phyloP scores from a whole-genome alignment of 2,329 filamentous ascomycete genomes.

The Cordyceps cicadae region DNA sequence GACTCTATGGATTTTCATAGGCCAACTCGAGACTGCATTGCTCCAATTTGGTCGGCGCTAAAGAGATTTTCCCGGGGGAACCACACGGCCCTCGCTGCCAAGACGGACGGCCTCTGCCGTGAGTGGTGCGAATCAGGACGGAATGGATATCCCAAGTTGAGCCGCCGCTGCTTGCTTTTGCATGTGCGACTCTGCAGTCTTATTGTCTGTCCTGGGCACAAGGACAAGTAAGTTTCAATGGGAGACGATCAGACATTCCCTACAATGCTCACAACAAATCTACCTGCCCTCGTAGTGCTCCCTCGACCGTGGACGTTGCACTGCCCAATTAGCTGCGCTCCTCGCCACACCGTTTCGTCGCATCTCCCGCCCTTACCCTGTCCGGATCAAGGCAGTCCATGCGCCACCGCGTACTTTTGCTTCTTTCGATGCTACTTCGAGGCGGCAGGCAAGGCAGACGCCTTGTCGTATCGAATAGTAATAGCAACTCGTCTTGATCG shows the following conservation, averaged over 20 bases:
- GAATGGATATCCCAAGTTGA: not conserved
- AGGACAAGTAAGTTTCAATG: too few species aligned
- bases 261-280: too few species aligned
- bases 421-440: not conserved
- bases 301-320: too few species aligned
- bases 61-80: conserved; percentile 2
- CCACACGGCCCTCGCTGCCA: not conserved
- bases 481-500: not conserved
- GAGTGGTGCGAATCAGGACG: not conserved
- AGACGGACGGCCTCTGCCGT: too few species aligned
- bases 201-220: too few species aligned
- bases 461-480: too few species aligned
- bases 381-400: not conserved
- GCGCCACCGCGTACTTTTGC: not conserved
- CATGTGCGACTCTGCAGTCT: not conserved
- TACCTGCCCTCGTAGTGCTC: too few species aligned
- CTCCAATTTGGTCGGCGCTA: not conserved
- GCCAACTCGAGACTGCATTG: too few species aligned
- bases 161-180: not conserved
- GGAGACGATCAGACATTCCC: too few species aligned
- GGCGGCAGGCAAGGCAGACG: not conserved
- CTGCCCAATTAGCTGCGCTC: not conserved
- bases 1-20: too few species aligned
- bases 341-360: not conserved
- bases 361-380: not conserved